Base-by-base conservation (phyloP, 179 eudicot genomes). In the Beta lomatogona region DNA sequence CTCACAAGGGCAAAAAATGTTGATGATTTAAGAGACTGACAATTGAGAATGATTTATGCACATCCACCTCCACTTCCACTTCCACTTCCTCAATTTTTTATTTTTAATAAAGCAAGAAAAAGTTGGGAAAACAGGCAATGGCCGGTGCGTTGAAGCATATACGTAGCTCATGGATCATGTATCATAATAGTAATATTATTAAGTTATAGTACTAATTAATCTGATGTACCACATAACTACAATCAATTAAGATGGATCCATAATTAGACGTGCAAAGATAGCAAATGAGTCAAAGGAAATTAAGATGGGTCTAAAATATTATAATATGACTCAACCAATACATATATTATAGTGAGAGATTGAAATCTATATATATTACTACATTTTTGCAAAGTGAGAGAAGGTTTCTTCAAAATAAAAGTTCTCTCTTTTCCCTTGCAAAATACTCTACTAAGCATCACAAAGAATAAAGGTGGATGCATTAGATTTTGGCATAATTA, bases 321-420 rank as follows among this genome's bases (percentile, higher is more conserved):
- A 73, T 53, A 54, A 25, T 54, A 25, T 7, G 4, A 28, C 59
- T 6, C 64, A 31, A 74, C 46, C 19, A 25, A 71, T 71, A 71
- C 55, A 72, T 21, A 50, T n/a, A 21, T 50, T 7, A 22, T 72
- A 50, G 52, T n/a, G 72, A 44, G 15, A 48, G 9, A 48, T 9
- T 48, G 9, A 48, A 48, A 48, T 48, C 52, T 6, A 36, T 68
- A 41, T 68, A 31, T 68, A 15, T 4, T 36, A 15, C 50, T 36
- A 68, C n/a, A 12, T 15, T 44, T 22, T 63, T 83, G 66, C 77
- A 65, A 73, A 54, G 25, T 66, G 11, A 61, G 44, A 61, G n/a
- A 59, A 67, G 67, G 21, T 60, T 70, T 80, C 58, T 55, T 76
- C 69, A 63, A 84, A 80, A 84, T 80, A 36, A 71, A 71, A 75